Conservation (phyloP, 2,329 filamentous ascomycete genomes). For the Venturia carpophila region DNA sequence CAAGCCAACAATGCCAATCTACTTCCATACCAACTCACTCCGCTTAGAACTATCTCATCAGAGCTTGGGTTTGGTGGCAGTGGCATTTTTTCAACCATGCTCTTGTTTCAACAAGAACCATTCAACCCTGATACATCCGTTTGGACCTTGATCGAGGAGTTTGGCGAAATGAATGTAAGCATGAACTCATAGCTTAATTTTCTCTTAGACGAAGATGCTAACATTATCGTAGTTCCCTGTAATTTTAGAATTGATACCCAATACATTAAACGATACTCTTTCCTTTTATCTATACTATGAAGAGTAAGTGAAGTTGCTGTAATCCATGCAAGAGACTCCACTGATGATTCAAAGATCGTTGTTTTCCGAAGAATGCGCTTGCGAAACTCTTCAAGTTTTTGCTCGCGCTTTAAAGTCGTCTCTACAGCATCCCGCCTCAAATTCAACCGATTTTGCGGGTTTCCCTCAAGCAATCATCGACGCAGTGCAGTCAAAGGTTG, state of each 20-base stretch:
- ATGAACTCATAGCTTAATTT: slow-evolving; percentile 16
- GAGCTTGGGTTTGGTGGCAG: slow-evolving; percentile 39
- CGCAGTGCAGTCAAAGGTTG: slow-evolving; percentile 43
- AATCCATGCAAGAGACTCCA: background rate
- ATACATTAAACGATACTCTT: slow-evolving; percentile 16
- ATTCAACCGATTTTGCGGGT: background rate
- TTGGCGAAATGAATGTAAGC: slow-evolving; percentile 59
- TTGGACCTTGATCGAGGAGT: slow-evolving; percentile 45
- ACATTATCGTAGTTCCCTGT: slow-evolving; percentile 17
- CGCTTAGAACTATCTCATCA: slow-evolving; percentile 62
- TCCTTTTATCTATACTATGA: slow-evolving; percentile 14
- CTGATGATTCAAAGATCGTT: slow-evolving; percentile 7
- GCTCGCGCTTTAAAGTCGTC: background rate
- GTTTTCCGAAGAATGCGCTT: background rate
- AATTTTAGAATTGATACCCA: slow-evolving; percentile 19
- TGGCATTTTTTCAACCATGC: slow-evolving; percentile 68
- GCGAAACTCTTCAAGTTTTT: slow-evolving; percentile 10
- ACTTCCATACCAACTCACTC: slow-evolving; percentile 64
- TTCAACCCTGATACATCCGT: slow-evolving; percentile 38
- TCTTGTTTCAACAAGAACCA: slow-evolving; percentile 65
- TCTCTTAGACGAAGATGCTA: background rate
- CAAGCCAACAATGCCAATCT: slow-evolving; percentile 55
- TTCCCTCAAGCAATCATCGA: slow-evolving; percentile 16
- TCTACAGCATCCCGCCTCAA: slow-evolving; percentile 2
- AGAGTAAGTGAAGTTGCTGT: background rate